phyloP scores from a whole-genome alignment of 2,329 filamentous ascomycete species.

The Epichloe sylvatica region DNA sequence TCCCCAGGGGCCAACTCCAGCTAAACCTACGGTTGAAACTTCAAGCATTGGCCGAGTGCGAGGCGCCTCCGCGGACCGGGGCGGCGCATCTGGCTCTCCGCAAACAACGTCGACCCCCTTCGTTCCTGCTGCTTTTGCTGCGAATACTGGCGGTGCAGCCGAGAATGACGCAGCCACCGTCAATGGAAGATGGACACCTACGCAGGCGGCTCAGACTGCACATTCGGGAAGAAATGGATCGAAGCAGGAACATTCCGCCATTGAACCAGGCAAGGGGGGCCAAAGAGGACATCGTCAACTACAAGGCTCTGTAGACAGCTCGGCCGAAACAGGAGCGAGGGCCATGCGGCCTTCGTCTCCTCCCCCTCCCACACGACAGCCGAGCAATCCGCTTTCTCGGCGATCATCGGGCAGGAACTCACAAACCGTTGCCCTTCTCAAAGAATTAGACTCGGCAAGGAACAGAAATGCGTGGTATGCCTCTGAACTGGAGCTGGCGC shows the following conservation, averaged over 20 bases:
- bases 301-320: constrained; percentile 56
- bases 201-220: constrained; percentile 35
- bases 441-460: constrained; percentile 73
- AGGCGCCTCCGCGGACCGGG: constrained; percentile 36
- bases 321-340: constrained; percentile 41
- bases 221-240: constrained; percentile 28
- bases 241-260: constrained; percentile 21
- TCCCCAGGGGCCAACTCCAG: constrained; percentile 38
- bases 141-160: constrained; percentile 13
- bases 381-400: constrained; percentile 44
- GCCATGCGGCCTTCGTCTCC: constrained; percentile 40
- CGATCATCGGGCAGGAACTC: constrained; percentile 47
- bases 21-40: constrained; percentile 30
- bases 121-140: constrained; percentile 17
- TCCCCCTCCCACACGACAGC: constrained; percentile 37
- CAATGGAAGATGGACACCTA: constrained; percentile 53
- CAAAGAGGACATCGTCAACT: constrained; percentile 27
- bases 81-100: constrained; percentile 24
- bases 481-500: constrained; percentile 81
- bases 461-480: constrained; percentile 94
- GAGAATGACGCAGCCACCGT: constrained; percentile 37
- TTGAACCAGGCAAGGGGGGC: constrained; percentile 20
- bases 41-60: constrained; percentile 29
- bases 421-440: constrained; percentile 60
- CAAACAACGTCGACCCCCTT: constrained; percentile 7